phyloP scores from a whole-genome alignment of 257 asterid genomes.

The Cruciata laevipes region DNA sequence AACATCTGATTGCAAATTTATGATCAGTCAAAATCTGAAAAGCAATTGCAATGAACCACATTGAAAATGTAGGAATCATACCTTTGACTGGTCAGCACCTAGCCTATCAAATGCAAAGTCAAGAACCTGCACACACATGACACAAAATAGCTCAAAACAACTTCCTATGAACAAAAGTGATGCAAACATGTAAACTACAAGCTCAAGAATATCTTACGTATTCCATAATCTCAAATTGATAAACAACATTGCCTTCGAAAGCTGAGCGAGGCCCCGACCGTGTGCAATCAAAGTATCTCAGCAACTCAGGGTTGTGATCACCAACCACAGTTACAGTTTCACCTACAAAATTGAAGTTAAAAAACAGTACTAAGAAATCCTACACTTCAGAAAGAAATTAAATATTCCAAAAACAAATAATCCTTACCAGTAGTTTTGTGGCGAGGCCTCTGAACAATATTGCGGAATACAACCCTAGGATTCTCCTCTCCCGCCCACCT shows the following conservation, averaged over 20 bases:
- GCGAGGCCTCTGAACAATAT: constrained; percentile 97
- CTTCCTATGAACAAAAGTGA: constrained; percentile 1
- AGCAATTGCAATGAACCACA: constrained; percentile 1
- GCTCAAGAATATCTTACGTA: constrained; percentile 50
- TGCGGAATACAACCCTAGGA: constrained; percentile 88
- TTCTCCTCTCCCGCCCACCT: constrained; percentile 97
- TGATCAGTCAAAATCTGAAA: neutral
- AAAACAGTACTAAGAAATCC: constrained; percentile 6
- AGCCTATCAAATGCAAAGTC: constrained; percentile 94
- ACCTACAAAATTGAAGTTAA: constrained; percentile 35
- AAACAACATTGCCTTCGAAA: constrained; percentile 87
- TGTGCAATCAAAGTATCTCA: constrained; percentile 89
- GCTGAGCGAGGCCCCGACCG: constrained; percentile 99
- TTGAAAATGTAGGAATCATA: constrained; percentile 22
- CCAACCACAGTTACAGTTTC: constrained; percentile 96
- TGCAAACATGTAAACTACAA: constrained; percentile 1
- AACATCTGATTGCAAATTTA: neutral
- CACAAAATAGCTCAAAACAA: constrained; percentile 22
- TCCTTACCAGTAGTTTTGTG: constrained; percentile 74
- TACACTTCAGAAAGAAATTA: constrained; percentile 5
- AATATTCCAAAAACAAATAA: neutral
- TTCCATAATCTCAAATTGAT: constrained; percentile 97
- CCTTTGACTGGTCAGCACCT: constrained; percentile 97
- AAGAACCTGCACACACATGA: constrained; percentile 58
- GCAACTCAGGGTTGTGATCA: constrained; percentile 76